These are phyloP conservation scores for Diutina rugosa DNA, from an alignment of 1,139 yeast species.

Conservation along the genomic window DNA sequence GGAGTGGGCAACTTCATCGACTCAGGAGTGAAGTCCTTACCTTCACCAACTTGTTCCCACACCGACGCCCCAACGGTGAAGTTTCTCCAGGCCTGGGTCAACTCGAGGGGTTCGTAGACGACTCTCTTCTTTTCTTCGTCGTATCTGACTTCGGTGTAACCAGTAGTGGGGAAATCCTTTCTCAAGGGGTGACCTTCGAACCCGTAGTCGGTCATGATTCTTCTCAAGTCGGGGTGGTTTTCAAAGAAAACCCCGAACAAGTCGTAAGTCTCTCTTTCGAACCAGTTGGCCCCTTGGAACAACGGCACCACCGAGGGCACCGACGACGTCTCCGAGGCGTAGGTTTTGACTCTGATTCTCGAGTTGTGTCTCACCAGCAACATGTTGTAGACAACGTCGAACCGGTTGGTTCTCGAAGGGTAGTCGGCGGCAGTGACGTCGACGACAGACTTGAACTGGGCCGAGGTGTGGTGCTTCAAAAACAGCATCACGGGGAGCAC, in stretches of 20 bases:
- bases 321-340: conserved; percentile 71
- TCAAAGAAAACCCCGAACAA: conserved; percentile 79
- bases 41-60: conserved; percentile 90
- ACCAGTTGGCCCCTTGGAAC: conserved; percentile 80
- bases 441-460: conserved; percentile 68
- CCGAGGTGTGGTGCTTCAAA: conserved; percentile 65
- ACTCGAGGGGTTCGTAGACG: conserved; percentile 80
- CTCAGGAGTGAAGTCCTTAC: conserved; percentile 73
- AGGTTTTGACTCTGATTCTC: conserved; percentile 80
- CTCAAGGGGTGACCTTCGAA: conserved; percentile 88
- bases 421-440: conserved; percentile 83
- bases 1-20: conserved; percentile 73
- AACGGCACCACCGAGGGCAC: conserved; percentile 68
- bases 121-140: conserved; percentile 87
- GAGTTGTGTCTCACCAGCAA: conserved; percentile 77
- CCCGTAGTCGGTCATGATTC: conserved; percentile 88
- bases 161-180: conserved; percentile 88
- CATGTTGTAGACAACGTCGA: conserved; percentile 77
- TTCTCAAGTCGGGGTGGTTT: conserved; percentile 81
- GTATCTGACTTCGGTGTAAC: conserved; percentile 80
- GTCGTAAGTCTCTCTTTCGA: conserved; percentile 80
- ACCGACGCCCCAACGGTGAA: conserved; percentile 79
- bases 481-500: conserved; percentile 58
- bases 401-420: conserved; percentile 74
- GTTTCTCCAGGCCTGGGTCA: conserved; percentile 87